Percentiles rank a stretch among this genome's conserved stretches.
These are phyloP conservation scores for Rhodotorula taiwanensis DNA, from an alignment of 768 basidiomycete species.

Conservation along the genomic window DNA sequence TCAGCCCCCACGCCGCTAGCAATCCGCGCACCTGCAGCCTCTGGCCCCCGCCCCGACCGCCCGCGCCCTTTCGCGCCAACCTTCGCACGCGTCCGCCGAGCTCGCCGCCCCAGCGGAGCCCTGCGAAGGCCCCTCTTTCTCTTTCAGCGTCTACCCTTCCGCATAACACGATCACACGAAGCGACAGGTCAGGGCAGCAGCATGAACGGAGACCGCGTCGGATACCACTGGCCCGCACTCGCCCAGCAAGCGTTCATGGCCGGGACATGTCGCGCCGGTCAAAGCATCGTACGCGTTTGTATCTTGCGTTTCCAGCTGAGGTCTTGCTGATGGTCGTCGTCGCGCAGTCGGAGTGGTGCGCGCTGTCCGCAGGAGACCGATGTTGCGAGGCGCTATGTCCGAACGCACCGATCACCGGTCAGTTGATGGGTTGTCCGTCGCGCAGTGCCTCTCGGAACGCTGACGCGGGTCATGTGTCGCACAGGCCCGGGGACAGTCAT, in stretches of 20 bases:
- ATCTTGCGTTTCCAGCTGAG: background rate
- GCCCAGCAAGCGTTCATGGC: conserved; percentile 16
- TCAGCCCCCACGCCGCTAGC: no score
- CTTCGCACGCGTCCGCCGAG: no score
- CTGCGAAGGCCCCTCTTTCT: no score
- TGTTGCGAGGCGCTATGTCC: conserved; percentile 15
- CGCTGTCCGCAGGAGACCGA: background rate
- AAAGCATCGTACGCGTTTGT: background rate
- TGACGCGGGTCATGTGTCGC: background rate
- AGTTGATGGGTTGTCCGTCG: no score
- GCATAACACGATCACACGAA: no score
- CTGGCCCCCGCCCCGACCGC: no score
- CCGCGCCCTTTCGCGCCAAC: no score
- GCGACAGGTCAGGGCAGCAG: background rate
- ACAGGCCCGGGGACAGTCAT: conserved; percentile 14
- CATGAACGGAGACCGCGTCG: background rate
- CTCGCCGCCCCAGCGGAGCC: no score
- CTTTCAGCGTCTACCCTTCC: no score
- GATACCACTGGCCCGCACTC: background rate
- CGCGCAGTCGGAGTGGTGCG: conserved; percentile 13
- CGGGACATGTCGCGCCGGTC: conserved; percentile 1
- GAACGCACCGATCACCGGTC: conserved; percentile 3
- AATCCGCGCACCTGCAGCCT: no score
- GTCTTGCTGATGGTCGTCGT: no score
- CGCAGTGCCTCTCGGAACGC: background rate